Conservation (phyloP, 345 rosid genomes). For the Gossypium thurberi region DNA sequence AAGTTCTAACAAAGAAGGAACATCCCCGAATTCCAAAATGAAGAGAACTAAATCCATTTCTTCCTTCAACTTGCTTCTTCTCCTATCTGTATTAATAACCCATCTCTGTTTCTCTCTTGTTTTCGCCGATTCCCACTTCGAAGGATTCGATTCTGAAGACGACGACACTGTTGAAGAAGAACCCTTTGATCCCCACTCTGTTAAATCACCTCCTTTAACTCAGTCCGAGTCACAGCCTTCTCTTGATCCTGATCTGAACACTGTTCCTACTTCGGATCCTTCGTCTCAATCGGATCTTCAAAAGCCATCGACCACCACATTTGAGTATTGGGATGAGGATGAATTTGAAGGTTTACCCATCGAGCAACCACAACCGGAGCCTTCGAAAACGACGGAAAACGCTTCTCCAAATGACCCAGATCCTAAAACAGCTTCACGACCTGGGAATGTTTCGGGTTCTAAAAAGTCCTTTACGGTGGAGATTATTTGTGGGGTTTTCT, state of each 20-base stretch:
- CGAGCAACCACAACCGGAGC: conserved; percentile 21
- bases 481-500: conserved; percentile 55
- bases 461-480: conserved; percentile 53
- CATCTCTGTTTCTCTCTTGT: conserved; percentile 18
- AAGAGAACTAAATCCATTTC: neutral
- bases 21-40: neutral
- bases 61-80: conserved; percentile 15
- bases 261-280: conserved; percentile 11
- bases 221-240: conserved; percentile 34
- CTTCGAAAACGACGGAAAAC: conserved; percentile 22
- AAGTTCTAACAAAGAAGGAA: neutral
- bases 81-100: conserved; percentile 28
- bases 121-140: conserved; percentile 70
- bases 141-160: conserved; percentile 94
- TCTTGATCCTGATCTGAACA: conserved; percentile 23
- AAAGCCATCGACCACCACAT: conserved; percentile 33
- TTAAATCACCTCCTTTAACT: conserved; percentile 54
- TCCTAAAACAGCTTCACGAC: conserved; percentile 22
- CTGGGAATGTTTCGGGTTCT: neutral
- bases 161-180: conserved; percentile 44
- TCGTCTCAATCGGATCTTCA: conserved; percentile 24
- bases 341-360: conserved; percentile 87
- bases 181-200: conserved; percentile 30
- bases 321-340: conserved; percentile 95
- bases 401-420: conserved; percentile 27